A percentile compares a stretch with the other conserved stretches of the same genome.
phyloP scores from a whole-genome alignment of 805 yeast genomes.

The Diddensiella santjacobensis region DNA sequence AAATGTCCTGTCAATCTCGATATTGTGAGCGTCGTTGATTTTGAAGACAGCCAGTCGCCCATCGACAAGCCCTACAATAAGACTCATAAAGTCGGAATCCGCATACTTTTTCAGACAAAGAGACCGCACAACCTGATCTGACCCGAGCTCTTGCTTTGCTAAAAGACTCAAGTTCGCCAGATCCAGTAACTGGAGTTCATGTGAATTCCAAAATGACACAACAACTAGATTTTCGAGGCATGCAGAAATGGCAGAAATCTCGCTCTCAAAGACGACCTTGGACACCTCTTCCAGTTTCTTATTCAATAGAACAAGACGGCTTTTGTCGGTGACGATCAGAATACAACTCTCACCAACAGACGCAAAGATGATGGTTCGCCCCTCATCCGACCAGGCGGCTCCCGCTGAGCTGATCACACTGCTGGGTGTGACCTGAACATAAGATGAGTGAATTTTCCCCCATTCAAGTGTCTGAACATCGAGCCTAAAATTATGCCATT shows the following conservation, averaged over 20 bases:
- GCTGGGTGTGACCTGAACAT: background rate
- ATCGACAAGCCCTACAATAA: background rate
- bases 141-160: background rate
- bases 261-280: background rate
- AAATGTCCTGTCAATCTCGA: background rate
- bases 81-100: background rate
- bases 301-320: background rate
- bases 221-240: background rate
- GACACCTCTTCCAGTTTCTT: background rate
- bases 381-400: background rate
- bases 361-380: background rate
- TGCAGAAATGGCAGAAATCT: background rate
- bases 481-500: background rate
- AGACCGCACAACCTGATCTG: background rate
- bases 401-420: background rate
- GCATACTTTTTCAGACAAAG: background rate
- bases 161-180: background rate
- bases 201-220: background rate
- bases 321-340: background rate
- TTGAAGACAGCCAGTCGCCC: background rate
- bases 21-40: background rate
- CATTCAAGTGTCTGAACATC: background rate
- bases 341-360: background rate
- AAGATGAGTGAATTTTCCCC: background rate
- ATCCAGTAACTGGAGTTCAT: background rate